Conservation (phyloP, 2,329 filamentous ascomycete species). For the Fusarium tjaetaba region DNA sequence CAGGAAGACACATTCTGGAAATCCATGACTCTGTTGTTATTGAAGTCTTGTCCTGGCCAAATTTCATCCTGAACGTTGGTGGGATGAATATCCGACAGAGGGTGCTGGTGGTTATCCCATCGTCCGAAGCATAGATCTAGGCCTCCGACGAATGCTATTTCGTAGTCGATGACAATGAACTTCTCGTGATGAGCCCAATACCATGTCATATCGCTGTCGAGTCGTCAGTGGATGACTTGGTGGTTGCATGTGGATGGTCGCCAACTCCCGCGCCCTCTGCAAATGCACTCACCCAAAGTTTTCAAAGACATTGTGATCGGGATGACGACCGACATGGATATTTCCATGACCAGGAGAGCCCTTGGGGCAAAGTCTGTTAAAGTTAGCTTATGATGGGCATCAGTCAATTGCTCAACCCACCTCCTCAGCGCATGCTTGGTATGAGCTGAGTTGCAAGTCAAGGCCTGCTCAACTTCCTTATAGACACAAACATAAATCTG, state of each 20-base stretch:
- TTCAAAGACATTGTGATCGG: conserved; percentile 93
- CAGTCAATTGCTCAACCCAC: background rate
- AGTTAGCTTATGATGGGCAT: background rate
- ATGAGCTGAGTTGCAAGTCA: conserved; percentile 93
- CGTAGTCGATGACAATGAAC: conserved; percentile 93
- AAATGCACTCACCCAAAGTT: conserved; percentile 66
- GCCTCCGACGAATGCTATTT: conserved; percentile 90
- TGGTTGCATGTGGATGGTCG: too few species aligned
- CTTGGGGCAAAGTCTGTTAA: conserved; percentile 73
- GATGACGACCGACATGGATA: conserved; percentile 88
- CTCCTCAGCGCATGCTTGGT: conserved; percentile 73
- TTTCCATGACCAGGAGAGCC: conserved; percentile 86
- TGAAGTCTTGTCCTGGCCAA: conserved; percentile 97
- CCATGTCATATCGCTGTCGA: too few species aligned
- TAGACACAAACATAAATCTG: conserved; percentile 96
- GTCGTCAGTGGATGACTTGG: too few species aligned
- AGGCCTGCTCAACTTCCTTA: conserved; percentile 81
- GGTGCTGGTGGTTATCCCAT: conserved; percentile 90
- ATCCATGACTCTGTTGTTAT: conserved; percentile 96
- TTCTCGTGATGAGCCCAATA: conserved; percentile 98
- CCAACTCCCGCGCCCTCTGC: too few species aligned
- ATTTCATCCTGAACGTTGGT: conserved; percentile 83
- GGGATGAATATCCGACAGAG: conserved; percentile 87
- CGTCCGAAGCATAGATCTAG: conserved; percentile 95
- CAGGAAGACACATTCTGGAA: conserved; percentile 91